These are phyloP conservation scores for Ophiostoma australiae DNA, from an alignment of 2,329 filamentous ascomycete species.

Conservation along the genomic window DNA sequence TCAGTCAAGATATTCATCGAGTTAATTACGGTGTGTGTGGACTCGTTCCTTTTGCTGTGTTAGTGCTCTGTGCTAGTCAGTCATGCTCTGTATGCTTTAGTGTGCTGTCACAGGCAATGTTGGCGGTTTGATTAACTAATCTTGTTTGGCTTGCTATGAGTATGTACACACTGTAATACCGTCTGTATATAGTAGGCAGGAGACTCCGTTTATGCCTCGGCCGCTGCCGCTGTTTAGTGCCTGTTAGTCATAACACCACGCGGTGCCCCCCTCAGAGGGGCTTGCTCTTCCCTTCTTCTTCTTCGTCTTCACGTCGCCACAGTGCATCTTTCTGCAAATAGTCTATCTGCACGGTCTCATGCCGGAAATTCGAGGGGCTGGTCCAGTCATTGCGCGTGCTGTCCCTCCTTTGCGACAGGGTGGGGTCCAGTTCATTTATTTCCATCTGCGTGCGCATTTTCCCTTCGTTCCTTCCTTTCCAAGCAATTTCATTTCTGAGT, in stretches of 20 bases:
- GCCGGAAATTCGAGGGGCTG: slow-evolving; percentile 12
- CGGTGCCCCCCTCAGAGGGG: slow-evolving; percentile 9
- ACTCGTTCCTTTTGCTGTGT: background rate
- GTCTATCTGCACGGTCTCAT: background rate
- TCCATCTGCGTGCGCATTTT: background rate
- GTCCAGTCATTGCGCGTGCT: slow-evolving; percentile 3
- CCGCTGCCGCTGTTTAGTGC: slow-evolving; percentile 13
- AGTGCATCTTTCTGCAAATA: background rate
- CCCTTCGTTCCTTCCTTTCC: background rate
- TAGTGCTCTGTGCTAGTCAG: background rate
- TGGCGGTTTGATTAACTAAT: slow-evolving; percentile 13
- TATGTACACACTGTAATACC: background rate
- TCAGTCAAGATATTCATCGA: background rate
- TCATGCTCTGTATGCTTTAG: background rate
- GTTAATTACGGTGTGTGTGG: background rate
- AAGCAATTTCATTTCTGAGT: background rate
- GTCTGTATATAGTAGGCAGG: too few species aligned
- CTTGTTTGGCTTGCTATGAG: background rate
- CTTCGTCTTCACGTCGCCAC: background rate
- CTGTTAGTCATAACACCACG: slow-evolving; percentile 13
- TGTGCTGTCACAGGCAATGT: too few species aligned
- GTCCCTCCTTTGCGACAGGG: slow-evolving; percentile 13
- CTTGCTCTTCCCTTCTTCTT: background rate
- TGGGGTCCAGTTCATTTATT: background rate
- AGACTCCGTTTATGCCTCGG: slow-evolving; percentile 5